Conservation (phyloP, 2,329 filamentous ascomycete species). For the Exophiala oligosperma region DNA sequence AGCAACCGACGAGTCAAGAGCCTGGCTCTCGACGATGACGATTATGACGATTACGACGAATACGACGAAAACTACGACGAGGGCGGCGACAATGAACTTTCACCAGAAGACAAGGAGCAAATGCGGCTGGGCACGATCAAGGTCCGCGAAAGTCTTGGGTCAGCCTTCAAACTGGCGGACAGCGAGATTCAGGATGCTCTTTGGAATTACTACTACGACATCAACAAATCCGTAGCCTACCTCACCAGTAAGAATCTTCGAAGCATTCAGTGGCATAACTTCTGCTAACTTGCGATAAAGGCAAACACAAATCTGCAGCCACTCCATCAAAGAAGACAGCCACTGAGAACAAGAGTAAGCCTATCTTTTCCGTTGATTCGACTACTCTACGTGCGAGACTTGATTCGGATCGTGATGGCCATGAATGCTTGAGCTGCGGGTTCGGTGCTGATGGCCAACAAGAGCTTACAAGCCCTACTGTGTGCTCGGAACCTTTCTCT, state of each 20-base stretch:
- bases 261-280: neutral
- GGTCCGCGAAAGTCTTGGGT: slow-evolving; percentile 66
- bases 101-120: slow-evolving; percentile 50
- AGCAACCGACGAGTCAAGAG: slow-evolving; percentile 48
- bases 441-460: slow-evolving; percentile 22
- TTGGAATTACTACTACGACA: slow-evolving; percentile 95
- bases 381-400: slow-evolving; percentile 8
- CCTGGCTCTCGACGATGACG: slow-evolving; percentile 44
- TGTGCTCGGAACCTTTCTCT: slow-evolving; percentile 39
- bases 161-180: slow-evolving; percentile 62
- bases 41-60: slow-evolving; percentile 41
- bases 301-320: slow-evolving; percentile 22
- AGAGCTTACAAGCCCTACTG: slow-evolving; percentile 9
- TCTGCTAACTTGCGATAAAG: slow-evolving; percentile 10
- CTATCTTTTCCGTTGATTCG: slow-evolving; percentile 3
- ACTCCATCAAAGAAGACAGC: slow-evolving; percentile 14
- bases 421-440: slow-evolving; percentile 17
- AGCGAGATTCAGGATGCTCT: slow-evolving; percentile 83
- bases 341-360: slow-evolving; percentile 19
- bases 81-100: slow-evolving; percentile 30
- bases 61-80: slow-evolving; percentile 27
- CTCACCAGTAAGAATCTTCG: slow-evolving; percentile 59
- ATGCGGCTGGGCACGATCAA: slow-evolving; percentile 67
- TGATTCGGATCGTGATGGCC: slow-evolving; percentile 20
- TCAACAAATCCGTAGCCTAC: slow-evolving; percentile 81